Conservation (phyloP, 805 yeast genomes). For the Cephaloascus albidus region DNA sequence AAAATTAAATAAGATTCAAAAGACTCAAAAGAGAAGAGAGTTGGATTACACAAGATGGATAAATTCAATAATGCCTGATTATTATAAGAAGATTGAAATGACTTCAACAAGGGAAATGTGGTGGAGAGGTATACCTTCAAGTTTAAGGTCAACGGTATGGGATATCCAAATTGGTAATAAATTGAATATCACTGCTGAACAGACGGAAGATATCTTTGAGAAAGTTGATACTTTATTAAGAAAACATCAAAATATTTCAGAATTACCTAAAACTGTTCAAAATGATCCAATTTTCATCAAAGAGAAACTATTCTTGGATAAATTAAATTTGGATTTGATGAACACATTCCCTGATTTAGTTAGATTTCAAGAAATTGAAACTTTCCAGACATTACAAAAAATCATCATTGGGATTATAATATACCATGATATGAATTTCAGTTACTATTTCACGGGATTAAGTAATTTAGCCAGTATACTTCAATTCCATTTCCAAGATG, state of each 20-base stretch:
- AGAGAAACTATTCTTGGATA: background rate
- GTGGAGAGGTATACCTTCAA: conserved; percentile 52
- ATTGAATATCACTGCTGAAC: conserved; percentile 9
- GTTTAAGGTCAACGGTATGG: conserved; percentile 43
- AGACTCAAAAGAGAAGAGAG: conserved; percentile 19
- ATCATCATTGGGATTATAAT: conserved; percentile 22
- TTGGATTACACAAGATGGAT: conserved; percentile 32
- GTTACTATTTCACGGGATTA: conserved; percentile 24
- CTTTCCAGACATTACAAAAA: conserved; percentile 12
- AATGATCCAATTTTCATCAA: background rate
- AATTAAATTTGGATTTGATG: conserved; percentile 11
- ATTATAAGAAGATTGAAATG: conserved; percentile 18
- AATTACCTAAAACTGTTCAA: background rate
- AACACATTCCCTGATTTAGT: conserved; percentile 24
- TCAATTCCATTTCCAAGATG: conserved; percentile 22
- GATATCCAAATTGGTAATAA: conserved; percentile 27
- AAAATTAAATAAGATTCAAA: conserved; percentile 19
- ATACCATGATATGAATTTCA: conserved; percentile 8
- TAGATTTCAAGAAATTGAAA: conserved; percentile 17
- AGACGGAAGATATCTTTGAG: background rate
- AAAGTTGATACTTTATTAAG: conserved; percentile 1
- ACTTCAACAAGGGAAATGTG: conserved; percentile 41
- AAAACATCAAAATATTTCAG: background rate
- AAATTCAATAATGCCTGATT: conserved; percentile 23
- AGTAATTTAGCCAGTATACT: conserved; percentile 30